These are phyloP conservation scores for Gryganskiella cystojenkinii DNA, from an alignment of 192 early-diverging fungal genomes.

Conservation along the genomic window DNA sequence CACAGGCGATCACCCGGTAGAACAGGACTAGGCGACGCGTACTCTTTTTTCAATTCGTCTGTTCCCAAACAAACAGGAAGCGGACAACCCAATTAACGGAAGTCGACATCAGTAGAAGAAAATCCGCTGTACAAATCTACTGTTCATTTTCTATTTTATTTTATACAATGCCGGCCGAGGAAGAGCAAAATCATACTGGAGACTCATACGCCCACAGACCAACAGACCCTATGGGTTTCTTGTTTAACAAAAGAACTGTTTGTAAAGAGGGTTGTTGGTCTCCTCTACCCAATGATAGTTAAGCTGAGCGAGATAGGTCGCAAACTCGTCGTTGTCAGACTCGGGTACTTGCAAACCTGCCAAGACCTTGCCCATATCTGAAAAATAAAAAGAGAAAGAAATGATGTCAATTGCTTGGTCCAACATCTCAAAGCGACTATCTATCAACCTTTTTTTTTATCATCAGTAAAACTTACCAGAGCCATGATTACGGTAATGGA, in stretches of 20 bases:
- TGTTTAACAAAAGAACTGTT: conserved; percentile 77
- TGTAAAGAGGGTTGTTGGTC: conserved; percentile 89
- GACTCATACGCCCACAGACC: not conserved
- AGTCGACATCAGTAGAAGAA: no score
- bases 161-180: no score
- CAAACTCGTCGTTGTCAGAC: conserved; percentile 69
- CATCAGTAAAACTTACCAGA: conserved; percentile 67
- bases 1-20: no score
- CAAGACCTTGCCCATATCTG: conserved; percentile 93
- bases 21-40: no score
- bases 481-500: conserved; percentile 98
- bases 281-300: conserved; percentile 93
- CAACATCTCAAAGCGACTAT: no score
- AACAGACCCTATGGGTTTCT: not conserved
- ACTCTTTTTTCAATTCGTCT: no score
- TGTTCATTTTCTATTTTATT: conserved; percentile 4
- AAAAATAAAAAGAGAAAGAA: not conserved
- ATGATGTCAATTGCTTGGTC: not conserved
- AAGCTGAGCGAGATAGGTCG: conserved; percentile 81
- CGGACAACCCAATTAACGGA: no score
- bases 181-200: not conserved
- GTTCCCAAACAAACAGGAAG: no score
- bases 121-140: no score
- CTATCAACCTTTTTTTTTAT: no score
- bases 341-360: conserved; percentile 93